A percentile compares a stretch with the other conserved stretches of the same genome.
phyloP scores from a whole-genome alignment of 179 eudicot species.

The Camellia oleifera region DNA sequence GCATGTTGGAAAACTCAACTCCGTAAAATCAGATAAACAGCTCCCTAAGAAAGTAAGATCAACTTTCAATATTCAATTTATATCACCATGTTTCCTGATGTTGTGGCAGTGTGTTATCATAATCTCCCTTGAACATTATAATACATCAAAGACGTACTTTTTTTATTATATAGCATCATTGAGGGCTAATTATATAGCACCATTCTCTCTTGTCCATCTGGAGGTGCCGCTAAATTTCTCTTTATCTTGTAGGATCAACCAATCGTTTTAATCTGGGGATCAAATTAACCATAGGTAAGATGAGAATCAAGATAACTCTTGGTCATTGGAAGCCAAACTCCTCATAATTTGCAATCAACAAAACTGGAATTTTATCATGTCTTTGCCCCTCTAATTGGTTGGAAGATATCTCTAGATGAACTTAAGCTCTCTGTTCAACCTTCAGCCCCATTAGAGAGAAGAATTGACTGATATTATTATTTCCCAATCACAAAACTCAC shows the following conservation, averaged over 20 bases:
- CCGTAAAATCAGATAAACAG: no score
- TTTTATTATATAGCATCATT: background rate
- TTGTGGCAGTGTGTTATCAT: background rate
- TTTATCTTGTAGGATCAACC: background rate
- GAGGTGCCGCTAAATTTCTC: background rate
- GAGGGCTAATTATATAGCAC: background rate
- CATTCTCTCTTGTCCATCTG: background rate
- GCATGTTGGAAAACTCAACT: no score
- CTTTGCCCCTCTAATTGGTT: no score
- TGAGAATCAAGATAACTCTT: background rate
- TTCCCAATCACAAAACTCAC: background rate
- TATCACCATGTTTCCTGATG: background rate
- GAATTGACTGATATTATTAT: no score
- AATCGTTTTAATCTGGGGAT: background rate
- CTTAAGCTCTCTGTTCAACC: no score
- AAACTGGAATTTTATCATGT: no score
- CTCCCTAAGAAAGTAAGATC: background rate
- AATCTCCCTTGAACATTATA: background rate
- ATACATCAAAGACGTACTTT: background rate
- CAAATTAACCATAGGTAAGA: background rate
- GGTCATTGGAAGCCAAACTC: background rate
- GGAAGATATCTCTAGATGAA: no score
- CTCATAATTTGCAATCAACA: no score
- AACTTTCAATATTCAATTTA: background rate
- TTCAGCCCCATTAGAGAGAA: no score